These are phyloP conservation scores for Meyerozyma sp. DNA, from an alignment of 1,139 yeast genomes.

Conservation along the genomic window DNA sequence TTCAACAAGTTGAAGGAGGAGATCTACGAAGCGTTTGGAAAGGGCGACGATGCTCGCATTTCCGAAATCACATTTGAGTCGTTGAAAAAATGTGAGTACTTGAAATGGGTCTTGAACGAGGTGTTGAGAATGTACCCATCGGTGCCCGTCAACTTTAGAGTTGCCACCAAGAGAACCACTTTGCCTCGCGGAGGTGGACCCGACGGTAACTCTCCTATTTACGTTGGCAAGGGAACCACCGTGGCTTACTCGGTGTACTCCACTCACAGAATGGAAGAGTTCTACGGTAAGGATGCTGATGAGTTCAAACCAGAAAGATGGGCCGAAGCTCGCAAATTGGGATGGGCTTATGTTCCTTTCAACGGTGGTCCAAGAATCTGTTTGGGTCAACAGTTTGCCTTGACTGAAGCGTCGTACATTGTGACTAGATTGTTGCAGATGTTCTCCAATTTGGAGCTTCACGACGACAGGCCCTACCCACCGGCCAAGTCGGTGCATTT, in stretches of 20 bases:
- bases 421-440: conserved; percentile 22
- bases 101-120: conserved; percentile 20
- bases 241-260: conserved; percentile 17
- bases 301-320: conserved; percentile 52
- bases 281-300: conserved; percentile 38
- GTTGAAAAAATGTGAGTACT: conserved; percentile 21
- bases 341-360: conserved; percentile 52
- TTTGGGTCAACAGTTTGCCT: conserved; percentile 52
- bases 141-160: conserved; percentile 21
- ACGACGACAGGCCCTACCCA: conserved; percentile 22
- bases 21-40: conserved; percentile 17
- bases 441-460: conserved; percentile 27
- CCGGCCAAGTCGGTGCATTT: conserved; percentile 29
- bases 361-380: conserved; percentile 62
- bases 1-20: conserved; percentile 19
- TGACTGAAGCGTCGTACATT: conserved; percentile 37
- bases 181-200: conserved; percentile 22
- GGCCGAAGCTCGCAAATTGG: conserved; percentile 34
- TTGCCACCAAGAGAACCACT: conserved; percentile 18
- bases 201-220: conserved; percentile 15
- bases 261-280: conserved; percentile 15
- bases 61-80: conserved; percentile 24
- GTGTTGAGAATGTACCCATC: conserved; percentile 22
- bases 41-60: conserved; percentile 18
- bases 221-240: conserved; percentile 17